Evolutionary conservation across 805 yeast species (phyloP), one percentile per base, ranked within the genome.

Genomic region (Myxozyma vanderwaltii): DNA sequence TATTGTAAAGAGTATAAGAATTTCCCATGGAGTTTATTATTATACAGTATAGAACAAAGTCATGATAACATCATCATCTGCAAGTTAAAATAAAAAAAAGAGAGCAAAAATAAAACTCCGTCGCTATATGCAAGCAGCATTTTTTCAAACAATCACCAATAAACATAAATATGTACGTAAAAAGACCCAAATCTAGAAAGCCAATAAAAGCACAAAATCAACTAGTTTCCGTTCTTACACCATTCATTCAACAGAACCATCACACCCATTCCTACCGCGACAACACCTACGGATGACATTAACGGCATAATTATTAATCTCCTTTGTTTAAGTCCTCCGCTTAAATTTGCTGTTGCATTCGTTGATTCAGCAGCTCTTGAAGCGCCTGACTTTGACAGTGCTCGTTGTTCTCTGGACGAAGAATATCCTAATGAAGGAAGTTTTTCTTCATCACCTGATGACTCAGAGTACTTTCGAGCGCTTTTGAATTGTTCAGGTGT

Each of bases 261-360:
- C 38, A 59, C 26, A 4, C 62, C 59, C 29, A 63, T 40, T 27
- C 66, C 66, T 1, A 63, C 54, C n/a, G 51, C 54, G 7, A 57
- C 64, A 43, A 63, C 51, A 10, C 56, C 60, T 21, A 56, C 56
- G 10, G 64, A 61, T n/a, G 64, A 48, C 48, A 53, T n/a, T 15
- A 59, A 19, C 36, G 65, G 61, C 17, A 56, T 52, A 17, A 54
- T 12, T 19, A 52, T 17, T 31, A 43, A 23, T n/a, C 31, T n/a
- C 29, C 26, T 23, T 7, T 24, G 40, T 12, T 27, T 19, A 17
- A 8, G 4, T 24, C 33, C 35, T 23, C 33, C 44, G 19, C 19
- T 2, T 26, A 8, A 4, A 4, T 5, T 15, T 33, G 17, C 23
- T 13, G 24, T 15, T n/a, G 56, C 39, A 19, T 15, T 15, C 5